phyloP scores from a whole-genome alignment of 805 yeast species.

The Candida dendrica region DNA sequence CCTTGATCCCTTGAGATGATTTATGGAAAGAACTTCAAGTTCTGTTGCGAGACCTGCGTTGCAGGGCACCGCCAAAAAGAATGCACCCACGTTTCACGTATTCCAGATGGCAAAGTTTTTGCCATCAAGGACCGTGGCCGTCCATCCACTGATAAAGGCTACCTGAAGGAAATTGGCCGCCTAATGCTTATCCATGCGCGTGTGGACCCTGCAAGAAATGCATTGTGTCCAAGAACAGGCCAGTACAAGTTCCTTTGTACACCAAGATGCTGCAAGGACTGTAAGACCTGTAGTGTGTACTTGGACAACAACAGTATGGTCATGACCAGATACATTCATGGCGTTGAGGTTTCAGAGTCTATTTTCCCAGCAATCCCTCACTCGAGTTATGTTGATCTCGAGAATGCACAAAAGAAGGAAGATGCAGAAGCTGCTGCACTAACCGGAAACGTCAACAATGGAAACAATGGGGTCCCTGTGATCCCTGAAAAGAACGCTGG shows the following conservation, averaged over 20 bases:
- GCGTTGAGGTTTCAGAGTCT: not conserved
- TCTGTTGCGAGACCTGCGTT: conserved; percentile 1
- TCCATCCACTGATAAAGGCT: not conserved
- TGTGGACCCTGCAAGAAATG: not conserved
- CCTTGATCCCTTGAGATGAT: no score
- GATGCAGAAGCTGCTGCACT: no score
- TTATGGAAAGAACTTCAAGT: not conserved
- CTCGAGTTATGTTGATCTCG: not conserved
- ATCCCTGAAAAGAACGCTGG: no score
- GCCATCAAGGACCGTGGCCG: conserved; percentile 2
- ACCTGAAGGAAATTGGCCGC: not conserved
- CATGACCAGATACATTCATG: not conserved
- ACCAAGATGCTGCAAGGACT: not conserved
- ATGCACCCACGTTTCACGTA: not conserved
- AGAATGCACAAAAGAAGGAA: no score
- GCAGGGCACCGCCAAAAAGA: conserved; percentile 2
- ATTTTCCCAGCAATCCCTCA: not conserved
- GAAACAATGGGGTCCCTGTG: no score
- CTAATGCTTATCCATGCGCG: not conserved
- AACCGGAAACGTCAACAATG: no score
- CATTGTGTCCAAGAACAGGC: not conserved
- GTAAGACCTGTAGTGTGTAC: not conserved
- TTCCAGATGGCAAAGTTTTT: not conserved
- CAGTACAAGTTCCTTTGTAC: not conserved
- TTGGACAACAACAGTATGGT: not conserved